Evolutionary conservation across 768 basidiomycete genomes (phyloP).

Genomic region (Suillus occidentalis): DNA sequence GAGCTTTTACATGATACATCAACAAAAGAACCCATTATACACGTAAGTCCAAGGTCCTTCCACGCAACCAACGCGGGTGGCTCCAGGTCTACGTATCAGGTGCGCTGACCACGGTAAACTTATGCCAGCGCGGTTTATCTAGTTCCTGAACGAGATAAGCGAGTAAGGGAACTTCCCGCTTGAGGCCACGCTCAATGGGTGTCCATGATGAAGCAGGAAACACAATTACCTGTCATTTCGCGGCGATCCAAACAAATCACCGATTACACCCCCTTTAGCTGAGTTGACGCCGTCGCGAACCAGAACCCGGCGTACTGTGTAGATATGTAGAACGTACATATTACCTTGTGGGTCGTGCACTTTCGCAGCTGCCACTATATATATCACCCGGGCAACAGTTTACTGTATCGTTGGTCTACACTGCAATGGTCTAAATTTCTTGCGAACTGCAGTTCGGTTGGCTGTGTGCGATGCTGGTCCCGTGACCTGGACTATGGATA

Average conservation of each 20-base stretch:
- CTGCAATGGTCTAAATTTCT: neutral
- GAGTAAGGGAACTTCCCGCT: neutral
- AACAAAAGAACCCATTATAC: neutral
- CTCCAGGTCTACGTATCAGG: neutral
- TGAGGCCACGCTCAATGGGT: neutral
- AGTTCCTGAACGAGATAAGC: neutral
- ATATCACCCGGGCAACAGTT: neutral
- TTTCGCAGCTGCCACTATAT: neutral
- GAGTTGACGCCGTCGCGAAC: neutral
- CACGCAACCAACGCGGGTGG: neutral
- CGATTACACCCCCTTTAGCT: neutral
- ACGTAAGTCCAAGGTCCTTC: neutral
- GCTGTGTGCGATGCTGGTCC: neutral
- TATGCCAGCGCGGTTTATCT: neutral
- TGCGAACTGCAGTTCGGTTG: neutral
- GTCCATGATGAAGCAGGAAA: neutral
- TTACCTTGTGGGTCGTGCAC: constrained; percentile 1
- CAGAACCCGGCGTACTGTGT: neutral
- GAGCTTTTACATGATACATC: neutral
- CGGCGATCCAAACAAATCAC: neutral
- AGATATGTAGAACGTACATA: neutral
- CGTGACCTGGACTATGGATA: no score
- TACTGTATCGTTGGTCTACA: neutral
- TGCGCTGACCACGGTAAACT: neutral
- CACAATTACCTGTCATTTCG: neutral